Percentiles rank a stretch among this genome's conserved stretches.
Evolutionary conservation across 768 basidiomycete genomes (phyloP).

Genomic region (Epithele typhae): DNA sequence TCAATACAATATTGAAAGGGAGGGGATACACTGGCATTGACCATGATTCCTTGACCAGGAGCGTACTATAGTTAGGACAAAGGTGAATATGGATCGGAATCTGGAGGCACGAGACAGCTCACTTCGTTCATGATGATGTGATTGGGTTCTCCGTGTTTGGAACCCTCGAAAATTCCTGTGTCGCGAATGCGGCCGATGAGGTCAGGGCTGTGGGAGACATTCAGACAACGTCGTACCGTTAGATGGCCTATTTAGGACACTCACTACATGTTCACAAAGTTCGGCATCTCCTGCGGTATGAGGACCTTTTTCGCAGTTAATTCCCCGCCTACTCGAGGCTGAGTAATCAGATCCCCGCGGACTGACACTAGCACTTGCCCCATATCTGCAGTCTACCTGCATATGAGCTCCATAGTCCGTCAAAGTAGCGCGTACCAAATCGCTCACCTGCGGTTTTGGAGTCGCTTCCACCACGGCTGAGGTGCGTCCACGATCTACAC

Average conservation of each 20-base stretch:
- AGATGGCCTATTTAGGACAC: conserved; percentile 20
- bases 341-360: no score
- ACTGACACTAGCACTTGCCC: conserved; percentile 40
- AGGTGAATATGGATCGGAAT: conserved; percentile 6
- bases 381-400: conserved; percentile 61
- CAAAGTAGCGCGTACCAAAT: no score
- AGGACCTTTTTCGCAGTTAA: conserved; percentile 65
- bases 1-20: conserved; percentile 8
- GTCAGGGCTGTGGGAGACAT: conserved; percentile 53
- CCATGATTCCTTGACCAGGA: conserved; percentile 92
- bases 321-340: conserved; percentile 55
- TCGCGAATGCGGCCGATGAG: conserved; percentile 63
- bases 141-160: conserved; percentile 71
- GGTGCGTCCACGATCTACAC: conserved; percentile 71
- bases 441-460: conserved; percentile 63
- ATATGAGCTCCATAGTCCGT: conserved; percentile 8
- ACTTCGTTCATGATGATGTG: conserved; percentile 90
- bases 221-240: conserved; percentile 1
- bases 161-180: conserved; percentile 58
- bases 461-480: conserved; percentile 77
- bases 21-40: conserved; percentile 29
- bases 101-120: conserved; percentile 15
- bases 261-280: conserved; percentile 67
- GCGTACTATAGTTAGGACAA: conserved; percentile 51
- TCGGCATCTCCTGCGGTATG: conserved; percentile 64